Evolutionary conservation across 1,284 basidiomycete species (phyloP).

Genomic region (Ustilago bromivora): DNA sequence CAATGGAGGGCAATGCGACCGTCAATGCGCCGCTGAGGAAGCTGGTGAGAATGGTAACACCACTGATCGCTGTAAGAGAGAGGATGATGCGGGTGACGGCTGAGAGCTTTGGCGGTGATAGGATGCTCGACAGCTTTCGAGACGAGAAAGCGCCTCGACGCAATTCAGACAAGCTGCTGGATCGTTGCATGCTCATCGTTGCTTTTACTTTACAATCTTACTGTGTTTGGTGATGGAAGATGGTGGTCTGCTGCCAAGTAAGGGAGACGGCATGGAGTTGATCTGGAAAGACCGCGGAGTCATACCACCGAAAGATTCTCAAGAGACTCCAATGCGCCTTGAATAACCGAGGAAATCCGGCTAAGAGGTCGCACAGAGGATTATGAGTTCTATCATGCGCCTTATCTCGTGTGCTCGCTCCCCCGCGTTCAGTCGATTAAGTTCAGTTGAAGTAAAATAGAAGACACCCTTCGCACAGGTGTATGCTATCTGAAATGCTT

Average conservation of each 20-base stretch:
- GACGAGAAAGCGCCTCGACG: constrained; percentile 30
- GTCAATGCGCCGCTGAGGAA: constrained; percentile 71
- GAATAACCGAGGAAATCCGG: constrained; percentile 5
- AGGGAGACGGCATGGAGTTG: too few relatives aligned
- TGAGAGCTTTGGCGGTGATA: constrained; percentile 34
- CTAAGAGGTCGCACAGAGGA: background rate
- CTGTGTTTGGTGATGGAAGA: background rate
- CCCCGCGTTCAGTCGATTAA: too few relatives aligned
- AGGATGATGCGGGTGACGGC: constrained; percentile 31
- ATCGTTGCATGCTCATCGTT: constrained; percentile 30
- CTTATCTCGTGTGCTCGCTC: too few relatives aligned
- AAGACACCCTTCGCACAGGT: too few relatives aligned
- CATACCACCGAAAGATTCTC: background rate
- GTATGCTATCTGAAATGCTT: too few relatives aligned
- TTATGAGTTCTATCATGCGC: background rate
- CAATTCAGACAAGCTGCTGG: constrained; percentile 28
- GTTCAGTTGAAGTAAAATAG: too few relatives aligned
- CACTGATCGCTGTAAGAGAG: constrained; percentile 50
- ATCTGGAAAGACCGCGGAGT: background rate
- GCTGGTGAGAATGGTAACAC: constrained; percentile 65
- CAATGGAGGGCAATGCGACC: constrained; percentile 78
- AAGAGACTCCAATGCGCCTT: background rate
- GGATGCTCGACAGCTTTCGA: constrained; percentile 24
- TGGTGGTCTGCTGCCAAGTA: background rate
- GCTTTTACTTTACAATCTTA: background rate